Evolutionary conservation across 768 basidiomycete species (phyloP).

Genomic region (Leccinum subgranulosum): DNA sequence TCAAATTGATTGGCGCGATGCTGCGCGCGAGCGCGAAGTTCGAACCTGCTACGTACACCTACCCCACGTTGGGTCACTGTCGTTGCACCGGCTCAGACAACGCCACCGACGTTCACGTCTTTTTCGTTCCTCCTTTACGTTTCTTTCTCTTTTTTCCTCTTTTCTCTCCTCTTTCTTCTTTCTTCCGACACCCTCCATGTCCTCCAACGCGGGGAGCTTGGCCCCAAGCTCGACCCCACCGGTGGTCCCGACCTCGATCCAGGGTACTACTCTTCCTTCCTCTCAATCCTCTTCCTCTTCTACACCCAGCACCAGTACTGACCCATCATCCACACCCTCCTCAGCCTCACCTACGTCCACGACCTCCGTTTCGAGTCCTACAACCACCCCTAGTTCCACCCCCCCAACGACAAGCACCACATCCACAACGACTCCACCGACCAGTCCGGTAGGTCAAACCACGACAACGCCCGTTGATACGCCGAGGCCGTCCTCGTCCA

Average conservation of each 20-base stretch:
- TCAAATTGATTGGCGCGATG: conserved; percentile 4
- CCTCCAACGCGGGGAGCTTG: not conserved
- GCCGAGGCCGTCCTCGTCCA: not conserved
- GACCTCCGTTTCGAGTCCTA: not conserved
- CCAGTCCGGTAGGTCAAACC: not conserved
- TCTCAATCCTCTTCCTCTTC: conserved; percentile 2
- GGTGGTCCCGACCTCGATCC: not conserved
- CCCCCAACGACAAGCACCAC: not conserved
- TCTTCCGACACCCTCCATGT: conserved; percentile 12
- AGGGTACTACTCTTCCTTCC: conserved; percentile 18
- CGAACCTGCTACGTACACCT: not conserved
- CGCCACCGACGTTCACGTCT: not conserved
- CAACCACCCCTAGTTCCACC: conserved; percentile 10
- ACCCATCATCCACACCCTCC: conserved; percentile 7
- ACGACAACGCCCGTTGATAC: not conserved
- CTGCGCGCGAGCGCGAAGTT: not conserved
- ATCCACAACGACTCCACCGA: not conserved
- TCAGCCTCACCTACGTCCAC: conserved; percentile 3
- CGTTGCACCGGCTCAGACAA: not conserved
- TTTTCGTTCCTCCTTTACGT: conserved; percentile 1
- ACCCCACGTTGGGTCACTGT: not conserved
- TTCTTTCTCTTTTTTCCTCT: not conserved
- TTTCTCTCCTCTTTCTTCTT: not conserved
- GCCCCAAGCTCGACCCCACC: not conserved
- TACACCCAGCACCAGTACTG: conserved; percentile 8